These are phyloP conservation scores for Arabidopsis lyrata DNA, from an alignment of 441 rosid species.

Conservation along the genomic window DNA sequence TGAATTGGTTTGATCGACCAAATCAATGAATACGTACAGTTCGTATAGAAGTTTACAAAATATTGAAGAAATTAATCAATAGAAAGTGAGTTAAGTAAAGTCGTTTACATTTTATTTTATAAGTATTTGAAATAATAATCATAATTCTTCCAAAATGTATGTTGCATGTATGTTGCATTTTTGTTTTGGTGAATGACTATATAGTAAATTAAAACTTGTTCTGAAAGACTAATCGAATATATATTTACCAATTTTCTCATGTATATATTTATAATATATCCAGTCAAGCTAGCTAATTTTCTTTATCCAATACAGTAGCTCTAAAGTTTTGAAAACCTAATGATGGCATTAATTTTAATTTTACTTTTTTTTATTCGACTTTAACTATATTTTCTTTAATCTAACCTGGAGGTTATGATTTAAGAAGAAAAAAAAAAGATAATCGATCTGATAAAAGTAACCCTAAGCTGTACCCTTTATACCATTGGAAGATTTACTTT, in stretches of 20 bases:
- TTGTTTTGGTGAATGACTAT: no score
- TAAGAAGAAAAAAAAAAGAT: constrained; percentile 32
- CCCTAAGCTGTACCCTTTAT: constrained; percentile 45
- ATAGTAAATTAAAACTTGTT: not conserved
- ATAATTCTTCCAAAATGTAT: no score
- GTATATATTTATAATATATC: constrained; percentile 15
- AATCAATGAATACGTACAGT: not conserved
- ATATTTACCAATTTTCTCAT: constrained; percentile 1
- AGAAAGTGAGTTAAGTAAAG: not conserved
- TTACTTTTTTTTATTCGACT: constrained; percentile 35
- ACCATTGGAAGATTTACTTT: constrained; percentile 51
- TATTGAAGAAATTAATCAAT: not conserved
- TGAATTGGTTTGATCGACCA: constrained; percentile 1
- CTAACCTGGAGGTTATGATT: constrained; percentile 49
- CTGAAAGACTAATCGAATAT: not conserved
- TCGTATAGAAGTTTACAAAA: not conserved
- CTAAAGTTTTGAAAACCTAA: constrained; percentile 38
- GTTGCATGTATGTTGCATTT: no score
- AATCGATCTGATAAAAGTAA: constrained; percentile 50
- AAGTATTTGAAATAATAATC: no score
- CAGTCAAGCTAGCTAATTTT: constrained; percentile 24
- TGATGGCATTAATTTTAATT: constrained; percentile 17
- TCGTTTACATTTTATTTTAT: no score
- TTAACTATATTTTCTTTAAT: constrained; percentile 41
- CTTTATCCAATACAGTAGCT: constrained; percentile 18